Percentiles rank a stretch among this genome's conserved stretches.
Conservation (phyloP, 106 monocot genomes). For the Phalaenopsis equestris region DNA sequence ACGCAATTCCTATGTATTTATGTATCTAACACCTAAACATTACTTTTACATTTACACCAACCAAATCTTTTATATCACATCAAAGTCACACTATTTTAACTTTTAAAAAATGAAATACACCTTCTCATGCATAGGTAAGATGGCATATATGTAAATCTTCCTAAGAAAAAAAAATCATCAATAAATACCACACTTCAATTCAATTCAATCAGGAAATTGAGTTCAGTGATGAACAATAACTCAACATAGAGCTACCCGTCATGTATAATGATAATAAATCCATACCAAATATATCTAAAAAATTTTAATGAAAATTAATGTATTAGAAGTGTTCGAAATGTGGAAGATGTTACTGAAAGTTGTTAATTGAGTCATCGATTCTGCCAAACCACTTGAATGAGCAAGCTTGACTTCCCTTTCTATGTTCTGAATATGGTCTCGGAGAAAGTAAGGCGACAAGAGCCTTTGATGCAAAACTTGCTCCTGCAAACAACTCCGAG, state of each 20-base stretch:
- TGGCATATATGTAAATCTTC: too few species aligned
- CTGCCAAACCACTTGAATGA: conserved; percentile 9
- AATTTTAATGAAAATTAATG: too few species aligned
- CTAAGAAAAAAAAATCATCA: not conserved
- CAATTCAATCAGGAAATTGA: not conserved
- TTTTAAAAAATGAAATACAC: too few species aligned
- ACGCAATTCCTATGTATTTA: too few species aligned
- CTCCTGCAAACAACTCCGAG: conserved; percentile 15
- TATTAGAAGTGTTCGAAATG: not conserved
- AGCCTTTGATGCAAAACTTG: conserved; percentile 27
- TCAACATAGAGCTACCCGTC: not conserved
- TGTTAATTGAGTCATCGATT: not conserved
- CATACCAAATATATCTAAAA: not conserved
- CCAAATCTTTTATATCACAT: too few species aligned
- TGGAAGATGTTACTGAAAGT: not conserved
- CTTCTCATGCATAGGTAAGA: too few species aligned
- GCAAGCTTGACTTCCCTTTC: conserved; percentile 28
- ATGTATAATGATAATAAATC: not conserved
- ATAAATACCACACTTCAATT: not conserved
- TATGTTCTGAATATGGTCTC: conserved; percentile 27
- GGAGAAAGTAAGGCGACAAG: conserved; percentile 20
- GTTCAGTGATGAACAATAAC: too few species aligned
- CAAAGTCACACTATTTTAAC: too few species aligned
- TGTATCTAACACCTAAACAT: too few species aligned
- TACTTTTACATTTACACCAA: too few species aligned